Base-by-base conservation (phyloP, 1,284 basidiomycete species). In the Ustilago bromivora region DNA sequence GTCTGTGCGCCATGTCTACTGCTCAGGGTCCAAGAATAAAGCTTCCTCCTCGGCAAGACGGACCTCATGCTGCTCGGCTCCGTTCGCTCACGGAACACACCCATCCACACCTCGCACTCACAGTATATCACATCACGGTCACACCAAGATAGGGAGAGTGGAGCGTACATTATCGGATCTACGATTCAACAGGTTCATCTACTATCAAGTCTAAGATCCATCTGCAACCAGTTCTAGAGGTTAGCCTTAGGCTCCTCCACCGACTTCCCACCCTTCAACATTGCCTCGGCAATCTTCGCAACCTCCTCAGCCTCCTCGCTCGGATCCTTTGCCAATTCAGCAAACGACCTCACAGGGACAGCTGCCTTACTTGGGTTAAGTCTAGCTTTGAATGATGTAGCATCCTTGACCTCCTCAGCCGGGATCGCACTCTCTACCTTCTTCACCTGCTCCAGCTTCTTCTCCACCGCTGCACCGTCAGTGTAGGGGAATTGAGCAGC, bases 361-460 rank as follows among this genome's bases (percentile, higher is more conserved):
- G 88, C 86, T 1, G 88, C 88, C 67, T 86, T 87, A 56, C 82
- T 86, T 34, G 87, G 85, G 35, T 79, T 75, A 54, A 96, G 86
- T 8, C 88, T 82, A 36, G 89, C 89, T 88, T 92, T 95, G 89
- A 96, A 96, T 31, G 84, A 86, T 63, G 90, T 88, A n/a, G 91
- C 86, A 82, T 96, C 92, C 65, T 91, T 86, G 65, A 90, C 90
- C 12, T 90, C 91, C 31, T 89, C 88, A 3, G 88, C 87, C 60
- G 88, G 86, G 35, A 90, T 85, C 34, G 81, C 86, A 76, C 90
- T 81, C 53, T 78, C 67, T 12, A 72, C 79, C 23, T 62, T 77
- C 23, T 15, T 88, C 87, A 7, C 86, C 79, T 92, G 90, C 66
- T 90, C 88, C 72, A 88, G 86, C 76, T 90, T 88, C 28, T 51